Percentiles rank a stretch among this genome's conserved stretches.
phyloP scores from a whole-genome alignment of 306 rosid genomes.

The Benincasa hispida region DNA sequence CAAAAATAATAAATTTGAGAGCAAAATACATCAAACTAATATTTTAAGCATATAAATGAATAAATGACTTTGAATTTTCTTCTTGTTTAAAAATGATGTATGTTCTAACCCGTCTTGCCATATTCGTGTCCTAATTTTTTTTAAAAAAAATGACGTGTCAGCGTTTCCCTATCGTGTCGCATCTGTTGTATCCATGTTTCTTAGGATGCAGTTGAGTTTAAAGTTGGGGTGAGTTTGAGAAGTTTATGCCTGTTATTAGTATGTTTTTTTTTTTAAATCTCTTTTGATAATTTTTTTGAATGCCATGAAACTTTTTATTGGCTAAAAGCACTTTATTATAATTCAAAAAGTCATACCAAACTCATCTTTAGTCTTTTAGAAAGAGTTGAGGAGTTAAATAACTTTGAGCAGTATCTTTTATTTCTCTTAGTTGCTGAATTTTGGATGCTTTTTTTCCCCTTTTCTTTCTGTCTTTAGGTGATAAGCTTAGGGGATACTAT shows the following conservation, averaged over 20 bases:
- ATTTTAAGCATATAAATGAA: no score
- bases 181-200: no score
- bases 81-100: no score
- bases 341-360: not conserved
- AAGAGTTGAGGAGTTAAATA: not conserved
- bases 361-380: not conserved
- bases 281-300: not conserved
- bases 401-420: not conserved
- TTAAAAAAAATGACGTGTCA: no score
- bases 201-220: not conserved
- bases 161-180: no score
- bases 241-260: not conserved
- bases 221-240: not conserved
- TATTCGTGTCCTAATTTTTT: no score
- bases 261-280: not conserved
- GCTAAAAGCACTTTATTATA: not conserved
- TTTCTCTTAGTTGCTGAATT: not conserved
- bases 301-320: not conserved
- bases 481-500: constrained; percentile 87
- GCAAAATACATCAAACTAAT: no score
- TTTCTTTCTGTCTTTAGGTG: constrained; percentile 38
- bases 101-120: no score
- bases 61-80: no score
- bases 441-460: not conserved
- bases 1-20: no score